Base-by-base conservation (phyloP, 1,284 basidiomycete genomes). In the Wallemia hederae region DNA sequence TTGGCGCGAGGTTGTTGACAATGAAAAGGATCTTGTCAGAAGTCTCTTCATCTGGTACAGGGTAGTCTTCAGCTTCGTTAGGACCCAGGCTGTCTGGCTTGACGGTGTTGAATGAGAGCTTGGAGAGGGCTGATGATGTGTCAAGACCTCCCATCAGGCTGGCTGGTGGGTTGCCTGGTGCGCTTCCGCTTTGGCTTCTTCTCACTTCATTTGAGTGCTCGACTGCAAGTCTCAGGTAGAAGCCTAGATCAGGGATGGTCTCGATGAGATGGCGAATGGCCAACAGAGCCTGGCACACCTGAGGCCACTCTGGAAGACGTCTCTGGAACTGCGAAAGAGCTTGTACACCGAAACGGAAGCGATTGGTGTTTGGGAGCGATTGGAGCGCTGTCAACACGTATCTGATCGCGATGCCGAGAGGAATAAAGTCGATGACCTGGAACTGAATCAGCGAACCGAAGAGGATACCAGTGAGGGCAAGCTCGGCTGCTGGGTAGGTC, bases 21-120 rank as follows among this genome's bases (percentile, higher is more conserved):
- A 96, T 89, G 76, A 99, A 99, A 59, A 98, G 76, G 65, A 99
- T 89, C 67, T 82, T 83, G 76, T 99, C 94, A 24, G 89, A 87
- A 24, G 84, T 73, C 64, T 86, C 85, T 69, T 96, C 88, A 22
- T 83, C 79, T 1, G 92, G 94, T 60, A 76, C 72, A 59, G 77
- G 74, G 24, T 83, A 75, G 61, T 71, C 70, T 62, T 79, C 78
- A 29, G 77, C 76, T 28, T 70, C 65, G 29, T 62, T 61, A 64
- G 62, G 29, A 25, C 64, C 76, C 28, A 81, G 66, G 14, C 65
- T 66, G 66, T 86, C 83, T 1, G 82, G 78, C 62, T 78, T 79
- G 58, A 89, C 82, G 27, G 85, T 75, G 1, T 74, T 80, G 72
- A 89, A 89, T 24, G 81, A 74, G 3, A 78, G 76, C 11, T 74